These are phyloP conservation scores for Diplocarpon mali DNA, from an alignment of 2,329 filamentous ascomycete genomes.

Conservation along the genomic window DNA sequence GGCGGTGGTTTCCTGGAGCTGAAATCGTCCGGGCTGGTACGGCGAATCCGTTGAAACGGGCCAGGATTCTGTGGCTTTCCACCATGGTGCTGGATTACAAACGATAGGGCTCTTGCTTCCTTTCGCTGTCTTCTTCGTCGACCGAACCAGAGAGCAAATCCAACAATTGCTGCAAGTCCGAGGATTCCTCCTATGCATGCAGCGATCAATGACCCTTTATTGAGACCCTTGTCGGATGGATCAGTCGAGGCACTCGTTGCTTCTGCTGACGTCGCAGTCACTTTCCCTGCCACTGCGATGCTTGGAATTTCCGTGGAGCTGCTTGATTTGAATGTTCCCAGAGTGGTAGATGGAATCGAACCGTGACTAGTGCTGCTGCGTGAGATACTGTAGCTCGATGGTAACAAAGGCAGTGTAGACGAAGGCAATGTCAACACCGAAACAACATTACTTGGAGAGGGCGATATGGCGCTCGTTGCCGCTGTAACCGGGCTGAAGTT, in stretches of 20 bases:
- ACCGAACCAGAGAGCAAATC: conserved; percentile 12
- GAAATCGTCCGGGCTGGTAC: conserved; percentile 2
- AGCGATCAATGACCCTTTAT: conserved; percentile 16
- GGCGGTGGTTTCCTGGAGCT: not conserved
- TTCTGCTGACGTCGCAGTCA: not conserved
- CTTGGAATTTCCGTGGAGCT: conserved; percentile 1
- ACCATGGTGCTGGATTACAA: conserved; percentile 7
- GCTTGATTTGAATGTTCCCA: not conserved
- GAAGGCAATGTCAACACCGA: conserved; percentile 3
- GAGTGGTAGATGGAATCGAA: not conserved
- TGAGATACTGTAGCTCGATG: not conserved
- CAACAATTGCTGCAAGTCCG: conserved; percentile 12
- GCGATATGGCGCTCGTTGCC: conserved; percentile 3
- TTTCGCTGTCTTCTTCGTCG: conserved; percentile 10
- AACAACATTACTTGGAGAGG: conserved; percentile 1
- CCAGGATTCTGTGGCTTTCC: conserved; percentile 5
- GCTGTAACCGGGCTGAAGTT: conserved; percentile 13
- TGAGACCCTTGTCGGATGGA: conserved; percentile 6
- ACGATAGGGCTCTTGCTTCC: conserved; percentile 6
- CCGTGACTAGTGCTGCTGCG: not conserved
- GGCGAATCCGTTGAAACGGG: conserved; percentile 6
- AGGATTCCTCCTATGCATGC: conserved; percentile 16
- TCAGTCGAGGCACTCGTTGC: conserved; percentile 1
- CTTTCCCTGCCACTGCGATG: conserved; percentile 1
- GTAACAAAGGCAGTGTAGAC: conserved; percentile 2